These are phyloP conservation scores for Suhomyces emberorum DNA, from an alignment of 805 yeast genomes.

Conservation along the genomic window DNA sequence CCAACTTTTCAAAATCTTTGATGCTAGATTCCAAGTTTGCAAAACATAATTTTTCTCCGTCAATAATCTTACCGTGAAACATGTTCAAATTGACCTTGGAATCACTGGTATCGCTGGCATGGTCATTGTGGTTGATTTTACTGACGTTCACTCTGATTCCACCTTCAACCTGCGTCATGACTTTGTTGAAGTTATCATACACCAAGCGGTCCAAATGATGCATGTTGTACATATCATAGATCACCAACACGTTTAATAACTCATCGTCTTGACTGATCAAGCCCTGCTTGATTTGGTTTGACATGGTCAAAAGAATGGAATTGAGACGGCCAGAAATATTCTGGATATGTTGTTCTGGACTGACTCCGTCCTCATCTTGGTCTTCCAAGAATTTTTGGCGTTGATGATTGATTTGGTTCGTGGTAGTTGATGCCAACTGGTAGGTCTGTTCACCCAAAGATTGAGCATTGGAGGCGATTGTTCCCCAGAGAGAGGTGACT, in stretches of 20 bases:
- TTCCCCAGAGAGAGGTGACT: conserved; percentile 66
- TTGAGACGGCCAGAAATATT: conserved; percentile 29
- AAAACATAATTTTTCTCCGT: conserved; percentile 83
- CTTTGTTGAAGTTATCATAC: conserved; percentile 54
- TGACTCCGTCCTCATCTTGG: conserved; percentile 15
- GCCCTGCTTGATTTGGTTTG: conserved; percentile 47
- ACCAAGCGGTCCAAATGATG: conserved; percentile 46
- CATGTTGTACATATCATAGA: conserved; percentile 64
- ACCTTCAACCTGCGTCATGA: conserved; percentile 75
- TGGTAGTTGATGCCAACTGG: conserved; percentile 45
- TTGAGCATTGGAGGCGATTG: conserved; percentile 53
- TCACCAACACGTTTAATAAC: conserved; percentile 41
- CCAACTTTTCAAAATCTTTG: conserved; percentile 37
- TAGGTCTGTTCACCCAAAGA: conserved; percentile 49
- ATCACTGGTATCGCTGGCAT: conserved; percentile 11
- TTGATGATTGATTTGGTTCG: conserved; percentile 39
- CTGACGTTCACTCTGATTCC: conserved; percentile 61
- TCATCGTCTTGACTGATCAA: conserved; percentile 54
- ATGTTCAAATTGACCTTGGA: conserved; percentile 53
- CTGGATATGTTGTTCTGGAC: conserved; percentile 22
- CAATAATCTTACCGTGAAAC: conserved; percentile 72
- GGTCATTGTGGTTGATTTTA: conserved; percentile 42
- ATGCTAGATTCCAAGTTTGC: conserved; percentile 84
- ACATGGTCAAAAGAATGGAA: conserved; percentile 34
- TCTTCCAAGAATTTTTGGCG: conserved; percentile 34